Evolutionary conservation across 805 yeast species (phyloP).

Genomic region (Pichia deserticola): DNA sequence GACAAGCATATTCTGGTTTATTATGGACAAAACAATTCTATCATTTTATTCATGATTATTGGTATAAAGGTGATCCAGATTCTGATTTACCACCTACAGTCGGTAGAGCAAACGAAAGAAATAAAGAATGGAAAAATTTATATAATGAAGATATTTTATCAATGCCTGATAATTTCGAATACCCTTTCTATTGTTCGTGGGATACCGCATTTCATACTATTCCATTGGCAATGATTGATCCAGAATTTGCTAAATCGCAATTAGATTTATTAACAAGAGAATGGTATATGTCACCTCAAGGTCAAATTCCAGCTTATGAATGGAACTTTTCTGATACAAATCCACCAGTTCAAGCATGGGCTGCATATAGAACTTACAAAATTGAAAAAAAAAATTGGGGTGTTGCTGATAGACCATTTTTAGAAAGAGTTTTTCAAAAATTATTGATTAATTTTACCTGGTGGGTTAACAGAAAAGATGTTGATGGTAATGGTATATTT

Average conservation of each 20-base stretch:
- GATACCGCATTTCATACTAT: constrained; percentile 93
- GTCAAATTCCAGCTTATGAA: constrained; percentile 95
- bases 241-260: constrained; percentile 84
- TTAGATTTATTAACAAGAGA: constrained; percentile 80
- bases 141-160: constrained; percentile 83
- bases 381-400: constrained; percentile 82
- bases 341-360: constrained; percentile 98
- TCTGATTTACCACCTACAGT: constrained; percentile 70
- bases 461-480: constrained; percentile 95
- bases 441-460: constrained; percentile 84
- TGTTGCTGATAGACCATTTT: constrained; percentile 69
- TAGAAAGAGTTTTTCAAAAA: constrained; percentile 91
- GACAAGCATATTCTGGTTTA: constrained; percentile 92
- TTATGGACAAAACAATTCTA: constrained; percentile 92
- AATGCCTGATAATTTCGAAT: constrained; percentile 93
- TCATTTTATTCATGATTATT: constrained; percentile 74
- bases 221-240: constrained; percentile 90
- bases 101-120: constrained; percentile 80
- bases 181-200: constrained; percentile 96
- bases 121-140: constrained; percentile 81
- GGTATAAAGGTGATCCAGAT: constrained; percentile 81
- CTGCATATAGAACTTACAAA: constrained; percentile 80
- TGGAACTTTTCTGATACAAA: constrained; percentile 96
- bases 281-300: constrained; percentile 98
- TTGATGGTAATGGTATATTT: constrained; percentile 79